phyloP scores from a whole-genome alignment of 192 early-diverging fungal genomes.

The Coemansia sp. region DNA sequence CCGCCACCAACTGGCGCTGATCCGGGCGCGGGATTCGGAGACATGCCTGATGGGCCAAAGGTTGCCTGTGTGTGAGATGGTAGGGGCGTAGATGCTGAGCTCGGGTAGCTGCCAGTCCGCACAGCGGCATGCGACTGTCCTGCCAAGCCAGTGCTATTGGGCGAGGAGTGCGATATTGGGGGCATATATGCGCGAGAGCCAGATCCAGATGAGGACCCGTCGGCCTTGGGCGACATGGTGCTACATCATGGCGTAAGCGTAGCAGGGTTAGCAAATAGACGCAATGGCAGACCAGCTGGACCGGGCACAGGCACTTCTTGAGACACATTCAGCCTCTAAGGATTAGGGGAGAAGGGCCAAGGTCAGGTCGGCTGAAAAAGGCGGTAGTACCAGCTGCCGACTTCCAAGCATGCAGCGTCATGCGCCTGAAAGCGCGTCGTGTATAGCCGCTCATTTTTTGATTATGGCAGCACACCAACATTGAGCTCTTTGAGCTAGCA shows the following conservation, averaged over 20 bases:
- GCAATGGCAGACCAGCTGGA: conserved; percentile 2
- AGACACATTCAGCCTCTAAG: neutral
- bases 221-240: conserved; percentile 53
- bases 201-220: conserved; percentile 19
- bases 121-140: conserved; percentile 18
- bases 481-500: too few relatives aligned
- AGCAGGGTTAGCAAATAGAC: neutral
- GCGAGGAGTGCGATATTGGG: conserved; percentile 42
- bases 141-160: neutral
- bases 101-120: conserved; percentile 32
- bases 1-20: conserved; percentile 1
- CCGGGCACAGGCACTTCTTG: too few relatives aligned
- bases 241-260: conserved; percentile 14
- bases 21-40: conserved; percentile 14
- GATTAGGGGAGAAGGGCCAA: neutral
- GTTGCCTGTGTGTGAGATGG: conserved; percentile 42
- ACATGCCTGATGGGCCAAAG: conserved; percentile 12
- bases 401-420: conserved; percentile 5
- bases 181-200: conserved; percentile 36
- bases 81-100: conserved; percentile 16
- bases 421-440: too few relatives aligned
- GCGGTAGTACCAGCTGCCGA: neutral
- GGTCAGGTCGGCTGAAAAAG: neutral
- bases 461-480: too few relatives aligned
- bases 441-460: too few relatives aligned